Percentiles rank a stretch among this genome's conserved stretches.
Evolutionary conservation across 805 yeast species (phyloP).

Genomic region (Myxozyma mucilagina): DNA sequence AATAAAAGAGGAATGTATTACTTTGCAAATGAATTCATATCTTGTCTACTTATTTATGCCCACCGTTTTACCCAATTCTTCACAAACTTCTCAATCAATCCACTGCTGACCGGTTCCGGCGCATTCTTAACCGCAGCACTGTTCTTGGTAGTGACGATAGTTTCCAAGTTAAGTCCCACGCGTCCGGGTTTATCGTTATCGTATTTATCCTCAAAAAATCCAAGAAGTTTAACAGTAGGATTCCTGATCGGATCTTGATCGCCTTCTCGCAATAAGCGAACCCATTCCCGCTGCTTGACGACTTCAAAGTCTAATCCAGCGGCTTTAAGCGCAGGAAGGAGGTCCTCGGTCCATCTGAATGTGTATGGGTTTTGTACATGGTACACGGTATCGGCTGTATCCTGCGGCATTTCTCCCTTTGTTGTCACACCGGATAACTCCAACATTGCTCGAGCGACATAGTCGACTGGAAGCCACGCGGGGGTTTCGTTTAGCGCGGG

Average conservation of each 20-base stretch:
- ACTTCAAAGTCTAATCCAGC: slow-evolving; percentile 14
- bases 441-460: slow-evolving; percentile 16
- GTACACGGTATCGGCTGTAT: slow-evolving; percentile 11
- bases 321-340: slow-evolving; percentile 12
- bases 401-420: background rate
- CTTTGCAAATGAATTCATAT: background rate
- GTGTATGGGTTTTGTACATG: slow-evolving; percentile 15
- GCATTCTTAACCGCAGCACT: slow-evolving; percentile 6
- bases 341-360: slow-evolving; percentile 22
- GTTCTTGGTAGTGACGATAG: background rate
- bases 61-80: slow-evolving; percentile 10
- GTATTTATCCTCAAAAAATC: slow-evolving; percentile 16
- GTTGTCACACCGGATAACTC: slow-evolving; percentile 12
- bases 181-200: slow-evolving; percentile 22
- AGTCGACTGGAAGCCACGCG: slow-evolving; percentile 26
- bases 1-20: background rate
- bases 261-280: slow-evolving; percentile 3
- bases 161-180: slow-evolving; percentile 12
- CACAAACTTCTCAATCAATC: slow-evolving; percentile 17
- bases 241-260: slow-evolving; percentile 24
- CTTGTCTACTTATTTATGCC: background rate
- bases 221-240: slow-evolving; percentile 21
- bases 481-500: slow-evolving; percentile 22
- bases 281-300: slow-evolving; percentile 20
- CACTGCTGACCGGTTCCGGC: slow-evolving; percentile 9